These are phyloP conservation scores for Aspergillus ostianus DNA, from an alignment of 495 filamentous ascomycete genomes.

Conservation along the genomic window DNA sequence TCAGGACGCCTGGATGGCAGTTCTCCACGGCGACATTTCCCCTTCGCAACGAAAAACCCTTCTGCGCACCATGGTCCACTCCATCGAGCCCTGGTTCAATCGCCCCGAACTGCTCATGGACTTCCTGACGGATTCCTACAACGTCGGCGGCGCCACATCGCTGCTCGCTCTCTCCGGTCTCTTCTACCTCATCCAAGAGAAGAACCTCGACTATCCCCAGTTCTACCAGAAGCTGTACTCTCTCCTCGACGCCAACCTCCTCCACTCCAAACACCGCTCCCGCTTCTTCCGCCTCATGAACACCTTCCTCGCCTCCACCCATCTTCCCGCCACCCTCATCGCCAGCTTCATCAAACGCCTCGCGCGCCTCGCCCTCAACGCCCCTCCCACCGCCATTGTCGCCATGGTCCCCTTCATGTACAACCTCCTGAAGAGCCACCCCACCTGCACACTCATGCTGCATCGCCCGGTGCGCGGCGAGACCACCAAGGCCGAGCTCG, in stretches of 20 bases:
- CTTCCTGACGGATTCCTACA: constrained; percentile 90
- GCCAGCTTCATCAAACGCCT: constrained; percentile 96
- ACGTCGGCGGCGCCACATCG: constrained; percentile 78
- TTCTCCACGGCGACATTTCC: constrained; percentile 65
- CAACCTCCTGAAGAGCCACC: constrained; percentile 89
- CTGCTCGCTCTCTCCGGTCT: constrained; percentile 88
- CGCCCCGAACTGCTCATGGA: constrained; percentile 92
- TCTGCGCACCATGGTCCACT: constrained; percentile 67
- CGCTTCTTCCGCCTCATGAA: constrained; percentile 91
- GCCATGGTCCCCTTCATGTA: constrained; percentile 89
- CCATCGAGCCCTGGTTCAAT: constrained; percentile 83
- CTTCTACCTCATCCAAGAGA: constrained; percentile 89
- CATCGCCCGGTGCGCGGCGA: constrained; percentile 68
- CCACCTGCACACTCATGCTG: constrained; percentile 90
- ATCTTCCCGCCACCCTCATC: constrained; percentile 85
- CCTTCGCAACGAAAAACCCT: constrained; percentile 74
- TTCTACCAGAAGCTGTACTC: constrained; percentile 96
- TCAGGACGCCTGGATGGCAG: constrained; percentile 79
- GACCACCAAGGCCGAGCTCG: constrained; percentile 53
- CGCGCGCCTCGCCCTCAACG: constrained; percentile 74
- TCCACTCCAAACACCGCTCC: constrained; percentile 92
- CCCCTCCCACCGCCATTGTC: constrained; percentile 84
- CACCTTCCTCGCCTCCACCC: constrained; percentile 86
- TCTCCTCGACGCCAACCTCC: constrained; percentile 74
- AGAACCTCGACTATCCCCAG: constrained; percentile 92